These are phyloP conservation scores for Lasiosphaeria ovina DNA, from an alignment of 495 filamentous ascomycete species.

Conservation along the genomic window DNA sequence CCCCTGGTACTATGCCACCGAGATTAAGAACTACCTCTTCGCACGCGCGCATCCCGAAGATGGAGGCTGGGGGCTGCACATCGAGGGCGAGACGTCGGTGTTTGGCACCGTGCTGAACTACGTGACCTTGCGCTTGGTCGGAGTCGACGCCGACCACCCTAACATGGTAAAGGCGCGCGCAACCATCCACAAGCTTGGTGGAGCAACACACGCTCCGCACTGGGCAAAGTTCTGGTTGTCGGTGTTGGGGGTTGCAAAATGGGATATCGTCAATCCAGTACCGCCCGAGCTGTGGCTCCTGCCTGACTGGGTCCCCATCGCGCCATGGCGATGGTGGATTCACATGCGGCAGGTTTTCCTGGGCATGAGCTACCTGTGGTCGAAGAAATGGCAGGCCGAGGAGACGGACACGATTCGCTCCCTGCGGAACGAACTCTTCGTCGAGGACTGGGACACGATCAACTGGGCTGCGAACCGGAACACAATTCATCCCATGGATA, in stretches of 20 bases:
- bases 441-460: constrained; percentile 73
- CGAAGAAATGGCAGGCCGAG: constrained; percentile 69
- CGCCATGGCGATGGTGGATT: constrained; percentile 98
- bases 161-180: constrained; percentile 84
- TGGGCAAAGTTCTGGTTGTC: constrained; percentile 95
- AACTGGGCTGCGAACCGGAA: constrained; percentile 77
- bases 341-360: constrained; percentile 93
- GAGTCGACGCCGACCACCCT: constrained; percentile 81
- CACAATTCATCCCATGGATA: constrained; percentile 73
- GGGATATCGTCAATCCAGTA: constrained; percentile 91
- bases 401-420: constrained; percentile 66
- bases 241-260: constrained; percentile 77
- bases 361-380: constrained; percentile 88
- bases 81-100: constrained; percentile 89
- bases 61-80: constrained; percentile 96
- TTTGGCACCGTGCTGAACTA: constrained; percentile 93
- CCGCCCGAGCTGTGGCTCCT: constrained; percentile 93
- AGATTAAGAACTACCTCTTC: constrained; percentile 93
- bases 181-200: constrained; percentile 80
- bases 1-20: constrained; percentile 73
- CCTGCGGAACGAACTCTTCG: constrained; percentile 81
- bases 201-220: constrained; percentile 80
- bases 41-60: constrained; percentile 82
- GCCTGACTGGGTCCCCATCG: constrained; percentile 91
- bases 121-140: constrained; percentile 77